These are phyloP conservation scores for Geotrichum siamense DNA, from an alignment of 1,139 yeast species.

Conservation along the genomic window DNA sequence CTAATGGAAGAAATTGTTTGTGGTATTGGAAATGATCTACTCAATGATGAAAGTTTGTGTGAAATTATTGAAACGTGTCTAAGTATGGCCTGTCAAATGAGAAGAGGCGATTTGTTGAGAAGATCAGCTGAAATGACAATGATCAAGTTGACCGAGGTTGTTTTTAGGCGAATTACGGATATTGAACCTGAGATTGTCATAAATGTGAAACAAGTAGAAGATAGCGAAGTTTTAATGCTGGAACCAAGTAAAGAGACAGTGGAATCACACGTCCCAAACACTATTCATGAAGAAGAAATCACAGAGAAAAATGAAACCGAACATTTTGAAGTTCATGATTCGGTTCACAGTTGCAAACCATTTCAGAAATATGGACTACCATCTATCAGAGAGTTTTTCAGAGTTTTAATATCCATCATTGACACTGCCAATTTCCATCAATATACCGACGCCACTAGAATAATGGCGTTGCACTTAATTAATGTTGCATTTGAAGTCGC, in stretches of 20 bases:
- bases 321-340: not conserved
- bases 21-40: conserved; percentile 54
- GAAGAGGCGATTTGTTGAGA: conserved; percentile 83
- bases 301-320: conserved; percentile 1
- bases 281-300: not conserved
- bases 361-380: conserved; percentile 54
- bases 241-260: conserved; percentile 10
- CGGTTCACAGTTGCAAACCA: conserved; percentile 9
- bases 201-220: conserved; percentile 18
- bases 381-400: conserved; percentile 61
- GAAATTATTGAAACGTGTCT: conserved; percentile 90
- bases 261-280: conserved; percentile 4
- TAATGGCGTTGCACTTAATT: conserved; percentile 70
- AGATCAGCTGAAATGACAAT: conserved; percentile 86
- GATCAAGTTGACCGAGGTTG: conserved; percentile 50
- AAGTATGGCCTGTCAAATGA: conserved; percentile 86
- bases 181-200: conserved; percentile 45
- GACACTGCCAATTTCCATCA: conserved; percentile 78
- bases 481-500: conserved; percentile 77
- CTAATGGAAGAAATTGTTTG: conserved; percentile 60
- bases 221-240: conserved; percentile 15
- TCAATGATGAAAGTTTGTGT: conserved; percentile 76
- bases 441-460: conserved; percentile 81
- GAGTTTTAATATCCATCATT: conserved; percentile 72
- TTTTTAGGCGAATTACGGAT: conserved; percentile 54